phyloP scores from a whole-genome alignment of 2,329 filamentous ascomycete genomes.

The Malbranchea cinnamomea region DNA sequence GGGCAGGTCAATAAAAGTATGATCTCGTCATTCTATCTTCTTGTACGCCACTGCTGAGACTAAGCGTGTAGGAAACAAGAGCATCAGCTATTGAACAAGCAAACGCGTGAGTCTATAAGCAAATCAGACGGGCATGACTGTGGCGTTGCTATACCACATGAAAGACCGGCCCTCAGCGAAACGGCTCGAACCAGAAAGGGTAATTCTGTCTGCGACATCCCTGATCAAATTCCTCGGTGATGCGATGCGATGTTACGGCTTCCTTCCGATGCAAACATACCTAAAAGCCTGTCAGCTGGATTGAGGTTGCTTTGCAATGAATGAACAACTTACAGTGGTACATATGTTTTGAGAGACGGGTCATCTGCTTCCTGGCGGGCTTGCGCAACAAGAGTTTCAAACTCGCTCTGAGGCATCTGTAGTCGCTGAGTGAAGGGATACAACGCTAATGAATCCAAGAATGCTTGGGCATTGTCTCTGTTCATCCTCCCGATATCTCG shows the following conservation, averaged over 20 bases:
- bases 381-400: slow-evolving; percentile 21
- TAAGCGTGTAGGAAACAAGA: no score
- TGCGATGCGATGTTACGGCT: slow-evolving; percentile 12
- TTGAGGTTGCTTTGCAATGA: background rate
- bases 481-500: slow-evolving; percentile 29
- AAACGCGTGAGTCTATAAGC: no score
- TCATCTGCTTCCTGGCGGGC: slow-evolving; percentile 26
- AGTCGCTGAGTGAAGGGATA: slow-evolving; percentile 31
- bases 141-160: no score
- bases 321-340: slow-evolving; percentile 25
- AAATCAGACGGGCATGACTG: no score
- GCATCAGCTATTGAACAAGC: no score
- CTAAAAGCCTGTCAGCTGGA: slow-evolving; percentile 16
- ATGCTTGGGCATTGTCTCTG: slow-evolving; percentile 20
- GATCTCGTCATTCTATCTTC: background rate
- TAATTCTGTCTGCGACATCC: background rate
- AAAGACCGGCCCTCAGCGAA: no score
- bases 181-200: no score
- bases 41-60: background rate
- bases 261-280: slow-evolving; percentile 30
- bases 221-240: background rate
- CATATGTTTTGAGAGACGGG: slow-evolving; percentile 27
- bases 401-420: slow-evolving; percentile 25
- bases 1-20: background rate
- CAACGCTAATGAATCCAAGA: slow-evolving; percentile 27